Base-by-base conservation (phyloP, 257 asterid genomes). In the Solanum etuberosum region DNA sequence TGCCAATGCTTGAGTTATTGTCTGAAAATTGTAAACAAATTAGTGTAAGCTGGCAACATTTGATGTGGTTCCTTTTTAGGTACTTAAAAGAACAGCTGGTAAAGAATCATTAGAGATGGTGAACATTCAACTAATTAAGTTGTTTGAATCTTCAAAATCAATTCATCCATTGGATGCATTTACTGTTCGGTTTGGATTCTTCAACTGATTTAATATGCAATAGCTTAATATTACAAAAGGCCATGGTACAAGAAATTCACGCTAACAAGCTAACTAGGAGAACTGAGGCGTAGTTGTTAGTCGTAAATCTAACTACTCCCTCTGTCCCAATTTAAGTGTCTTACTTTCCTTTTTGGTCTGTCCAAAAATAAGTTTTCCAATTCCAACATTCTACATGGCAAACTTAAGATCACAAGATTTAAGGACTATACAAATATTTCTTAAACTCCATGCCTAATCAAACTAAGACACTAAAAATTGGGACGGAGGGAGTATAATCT, bases 1-100 rank as follows among this genome's bases (percentile, higher is more conserved):
- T 57, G 96, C 98, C 74, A 94, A 89, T 25, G 98, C 98, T 91
- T 94, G 96, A 86, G 93, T 71, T 90, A 93, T 91, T 32, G 96
- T 94, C 98, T 94, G 95, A 37, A 89, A 29, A 90, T 74, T 74
- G 46, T 8, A 25, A 80, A 18, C 21, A 72, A 72, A 57, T 57
- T 57, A 57, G 29, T 72, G 46, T 72, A 72, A 72, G 80, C 27
- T 72, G 9, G 37, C 74, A 29, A 68, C 38, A 68, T 67, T 21
- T 67, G 37, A 67, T 68, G 74, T 63, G 31, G 18, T 63, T 63
- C 71, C 32, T n/a, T n/a, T 32, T 25, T 59, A 59, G 27, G 29
- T 59, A 59, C 70, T 63, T 63, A 10, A 63, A 63, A 10, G 32
- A 25, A 31, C 31, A 63, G 71, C 11, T 63, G 32, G 16, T 27